These are phyloP conservation scores for Datisca glomerata DNA, from an alignment of 306 rosid species.

Conservation along the genomic window DNA sequence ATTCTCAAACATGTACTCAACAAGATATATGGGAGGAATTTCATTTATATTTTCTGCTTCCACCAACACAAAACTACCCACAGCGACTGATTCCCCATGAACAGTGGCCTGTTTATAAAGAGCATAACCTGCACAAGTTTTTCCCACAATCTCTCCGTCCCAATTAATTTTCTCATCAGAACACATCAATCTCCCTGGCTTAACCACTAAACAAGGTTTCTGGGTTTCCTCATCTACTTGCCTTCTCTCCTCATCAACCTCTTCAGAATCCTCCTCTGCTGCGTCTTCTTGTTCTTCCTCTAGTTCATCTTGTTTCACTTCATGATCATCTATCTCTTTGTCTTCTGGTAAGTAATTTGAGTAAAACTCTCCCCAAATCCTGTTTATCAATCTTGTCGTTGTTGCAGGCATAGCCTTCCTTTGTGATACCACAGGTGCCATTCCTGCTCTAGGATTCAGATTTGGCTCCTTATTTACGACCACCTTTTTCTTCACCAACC, in stretches of 20 bases:
- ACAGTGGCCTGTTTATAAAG: constrained; percentile 40
- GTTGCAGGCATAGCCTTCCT: constrained; percentile 91
- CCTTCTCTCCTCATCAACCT: constrained; percentile 16
- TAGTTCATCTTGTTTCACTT: constrained; percentile 51
- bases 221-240: constrained; percentile 23
- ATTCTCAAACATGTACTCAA: constrained; percentile 80
- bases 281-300: constrained; percentile 65
- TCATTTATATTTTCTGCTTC: constrained; percentile 41
- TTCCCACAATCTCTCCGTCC: constrained; percentile 50
- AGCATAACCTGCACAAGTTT: constrained; percentile 40
- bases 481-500: constrained; percentile 66
- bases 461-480: constrained; percentile 37
- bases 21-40: constrained; percentile 45
- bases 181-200: constrained; percentile 14
- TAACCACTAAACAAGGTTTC: constrained; percentile 24
- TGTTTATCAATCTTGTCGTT: constrained; percentile 69
- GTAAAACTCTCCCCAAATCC: constrained; percentile 92
- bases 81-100: constrained; percentile 51
- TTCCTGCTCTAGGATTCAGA: constrained; percentile 79
- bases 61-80: constrained; percentile 58
- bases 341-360: constrained; percentile 65
- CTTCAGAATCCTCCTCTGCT: constrained; percentile 55
- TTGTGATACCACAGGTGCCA: constrained; percentile 51
- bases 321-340: constrained; percentile 26
- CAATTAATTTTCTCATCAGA: constrained; percentile 37